Evolutionary conservation across 2,329 filamentous ascomycete genomes (phyloP).

Genomic region (Scopulariopsis brevicaulis): DNA sequence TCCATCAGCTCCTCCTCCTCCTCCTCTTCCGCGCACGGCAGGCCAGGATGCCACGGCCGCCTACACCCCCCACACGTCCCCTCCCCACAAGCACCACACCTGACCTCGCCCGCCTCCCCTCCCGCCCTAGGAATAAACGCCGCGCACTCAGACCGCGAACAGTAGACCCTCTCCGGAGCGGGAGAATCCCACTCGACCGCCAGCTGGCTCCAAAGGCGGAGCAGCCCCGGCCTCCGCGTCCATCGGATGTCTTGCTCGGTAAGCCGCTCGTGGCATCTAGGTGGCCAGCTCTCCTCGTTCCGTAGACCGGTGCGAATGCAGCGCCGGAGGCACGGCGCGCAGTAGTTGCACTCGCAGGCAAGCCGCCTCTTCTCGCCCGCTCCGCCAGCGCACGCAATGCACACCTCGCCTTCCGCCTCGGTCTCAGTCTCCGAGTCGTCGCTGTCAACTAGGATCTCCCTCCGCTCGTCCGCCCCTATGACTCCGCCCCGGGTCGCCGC

Average conservation of each 20-base stretch:
- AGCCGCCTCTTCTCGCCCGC: background rate
- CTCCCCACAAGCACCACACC: conserved; percentile 7
- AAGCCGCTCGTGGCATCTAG: conserved; percentile 8
- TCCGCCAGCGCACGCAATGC: background rate
- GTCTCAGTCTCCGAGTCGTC: background rate
- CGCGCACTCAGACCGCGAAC: conserved; percentile 7
- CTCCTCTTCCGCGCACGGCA: conserved; percentile 7
- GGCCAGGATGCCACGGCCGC: conserved; percentile 6
- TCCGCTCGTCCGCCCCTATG: background rate
- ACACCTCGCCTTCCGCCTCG: background rate
- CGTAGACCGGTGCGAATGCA: conserved; percentile 8
- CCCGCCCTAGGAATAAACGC: conserved; percentile 7
- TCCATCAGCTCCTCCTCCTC: conserved; percentile 16
- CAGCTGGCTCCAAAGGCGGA: conserved; percentile 6
- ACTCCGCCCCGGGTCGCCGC: background rate
- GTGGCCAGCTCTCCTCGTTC: conserved; percentile 7
- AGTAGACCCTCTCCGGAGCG: conserved; percentile 6
- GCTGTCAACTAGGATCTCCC: background rate
- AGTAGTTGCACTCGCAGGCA: conserved; percentile 8
- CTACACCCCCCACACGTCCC: conserved; percentile 7
- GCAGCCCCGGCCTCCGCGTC: conserved; percentile 1
- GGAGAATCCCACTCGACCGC: conserved; percentile 7
- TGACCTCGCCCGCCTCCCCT: background rate
- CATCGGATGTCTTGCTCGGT: conserved; percentile 4
- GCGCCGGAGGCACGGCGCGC: conserved; percentile 6